Conservation (phyloP, 495 filamentous ascomycete genomes). For the Delitschia confertaspora region DNA sequence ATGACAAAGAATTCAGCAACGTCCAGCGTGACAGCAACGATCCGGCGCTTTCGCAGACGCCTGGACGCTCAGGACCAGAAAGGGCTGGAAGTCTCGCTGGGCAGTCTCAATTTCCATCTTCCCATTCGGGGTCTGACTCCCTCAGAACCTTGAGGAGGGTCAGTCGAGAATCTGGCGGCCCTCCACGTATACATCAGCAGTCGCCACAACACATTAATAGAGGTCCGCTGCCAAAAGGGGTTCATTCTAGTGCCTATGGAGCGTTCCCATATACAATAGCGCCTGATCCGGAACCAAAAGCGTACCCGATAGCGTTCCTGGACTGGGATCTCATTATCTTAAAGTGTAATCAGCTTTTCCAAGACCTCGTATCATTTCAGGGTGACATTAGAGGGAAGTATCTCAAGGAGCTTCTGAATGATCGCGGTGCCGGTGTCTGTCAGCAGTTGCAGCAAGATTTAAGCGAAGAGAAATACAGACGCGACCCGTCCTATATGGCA, state of each 20-base stretch:
- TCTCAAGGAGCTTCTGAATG: slow-evolving; percentile 29
- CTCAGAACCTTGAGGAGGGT: slow-evolving; percentile 10
- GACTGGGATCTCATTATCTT: slow-evolving; percentile 36
- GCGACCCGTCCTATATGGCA: slow-evolving; percentile 38
- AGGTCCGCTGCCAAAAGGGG: slow-evolving; percentile 10
- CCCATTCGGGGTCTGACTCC: slow-evolving; percentile 13
- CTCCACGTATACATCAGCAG: slow-evolving; percentile 7
- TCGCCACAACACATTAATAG: background rate
- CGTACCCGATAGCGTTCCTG: slow-evolving; percentile 25
- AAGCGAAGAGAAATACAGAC: slow-evolving; percentile 32
- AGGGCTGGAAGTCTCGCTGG: no score
- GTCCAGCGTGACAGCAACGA: no score
- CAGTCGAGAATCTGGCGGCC: slow-evolving; percentile 7
- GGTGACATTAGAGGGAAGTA: slow-evolving; percentile 28
- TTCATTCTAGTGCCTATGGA: slow-evolving; percentile 5
- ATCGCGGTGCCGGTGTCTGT: slow-evolving; percentile 19
- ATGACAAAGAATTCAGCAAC: slow-evolving; percentile 61
- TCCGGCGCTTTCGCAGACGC: no score
- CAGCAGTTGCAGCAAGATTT: slow-evolving; percentile 30
- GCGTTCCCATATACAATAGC: slow-evolving; percentile 6
- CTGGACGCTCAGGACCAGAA: no score
- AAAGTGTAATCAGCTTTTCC: slow-evolving; percentile 33
- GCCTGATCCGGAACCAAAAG: slow-evolving; percentile 10
- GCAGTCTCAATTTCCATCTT: slow-evolving; percentile 4
- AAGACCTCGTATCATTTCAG: slow-evolving; percentile 26